Evolutionary conservation across 768 basidiomycete genomes (phyloP).

Genomic region (Serendipita vermifera): DNA sequence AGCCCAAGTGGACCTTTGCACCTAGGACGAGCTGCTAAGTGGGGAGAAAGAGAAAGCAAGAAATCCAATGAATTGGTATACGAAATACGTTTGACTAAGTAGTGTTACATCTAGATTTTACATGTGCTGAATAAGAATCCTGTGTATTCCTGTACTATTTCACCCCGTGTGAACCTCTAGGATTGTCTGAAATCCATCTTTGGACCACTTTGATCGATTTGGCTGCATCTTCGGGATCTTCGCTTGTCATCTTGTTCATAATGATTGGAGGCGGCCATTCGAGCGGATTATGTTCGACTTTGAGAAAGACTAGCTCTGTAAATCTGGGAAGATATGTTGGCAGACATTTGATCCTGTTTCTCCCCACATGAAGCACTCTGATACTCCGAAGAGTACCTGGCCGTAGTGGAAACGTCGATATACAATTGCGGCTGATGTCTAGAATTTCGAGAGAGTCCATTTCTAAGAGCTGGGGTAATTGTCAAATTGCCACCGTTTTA

Average conservation of each 20-base stretch:
- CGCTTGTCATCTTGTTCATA: too few species aligned
- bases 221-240: constrained; percentile 30
- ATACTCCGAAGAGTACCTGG: constrained; percentile 70
- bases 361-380: too few species aligned
- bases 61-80: too few species aligned
- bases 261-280: constrained; percentile 75
- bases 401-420: constrained; percentile 60
- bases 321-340: constrained; percentile 71
- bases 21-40: background rate
- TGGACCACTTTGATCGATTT: too few species aligned
- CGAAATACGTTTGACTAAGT: too few species aligned
- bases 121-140: too few species aligned
- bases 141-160: too few species aligned
- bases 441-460: constrained; percentile 85
- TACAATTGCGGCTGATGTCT: constrained; percentile 86
- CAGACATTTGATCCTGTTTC: constrained; percentile 69
- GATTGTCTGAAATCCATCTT: too few species aligned
- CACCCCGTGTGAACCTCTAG: too few species aligned
- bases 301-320: constrained; percentile 57
- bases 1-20: background rate
- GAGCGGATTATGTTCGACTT: constrained; percentile 81
- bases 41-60: too few species aligned
- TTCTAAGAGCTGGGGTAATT: constrained; percentile 49
- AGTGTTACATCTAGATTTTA: too few species aligned
- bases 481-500: constrained; percentile 13